Evolutionary conservation across 2,329 filamentous ascomycete genomes (phyloP).

Genomic region (Scolecobasidium constrictum): DNA sequence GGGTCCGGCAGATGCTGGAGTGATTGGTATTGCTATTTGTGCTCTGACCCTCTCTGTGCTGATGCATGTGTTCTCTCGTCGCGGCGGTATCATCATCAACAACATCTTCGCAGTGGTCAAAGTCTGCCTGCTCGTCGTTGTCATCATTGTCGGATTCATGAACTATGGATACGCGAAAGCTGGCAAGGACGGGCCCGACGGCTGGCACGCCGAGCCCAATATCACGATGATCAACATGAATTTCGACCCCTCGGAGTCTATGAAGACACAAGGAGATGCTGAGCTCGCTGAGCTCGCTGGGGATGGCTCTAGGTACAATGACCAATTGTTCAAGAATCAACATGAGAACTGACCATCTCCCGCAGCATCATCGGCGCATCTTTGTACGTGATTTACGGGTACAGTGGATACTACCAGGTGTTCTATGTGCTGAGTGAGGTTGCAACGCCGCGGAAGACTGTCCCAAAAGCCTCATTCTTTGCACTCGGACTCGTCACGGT

Average conservation of each 20-base stretch:
- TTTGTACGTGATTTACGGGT: too few species aligned
- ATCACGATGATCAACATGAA: too few species aligned
- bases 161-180: too few species aligned
- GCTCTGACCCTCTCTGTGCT: slow-evolving; percentile 25
- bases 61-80: slow-evolving; percentile 13
- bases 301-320: too few species aligned
- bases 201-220: too few species aligned
- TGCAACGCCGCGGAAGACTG: slow-evolving; percentile 25
- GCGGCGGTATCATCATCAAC: slow-evolving; percentile 16
- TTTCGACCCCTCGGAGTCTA: too few species aligned
- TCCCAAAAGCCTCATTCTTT: slow-evolving; percentile 23
- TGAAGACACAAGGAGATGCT: too few species aligned
- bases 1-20: slow-evolving; percentile 17
- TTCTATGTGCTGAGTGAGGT: slow-evolving; percentile 24
- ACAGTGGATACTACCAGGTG: background rate
- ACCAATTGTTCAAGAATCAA: too few species aligned
- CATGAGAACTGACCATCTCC: background rate
- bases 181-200: too few species aligned
- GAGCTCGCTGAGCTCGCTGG: too few species aligned
- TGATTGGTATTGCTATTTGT: slow-evolving; percentile 38
- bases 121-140: slow-evolving; percentile 35
- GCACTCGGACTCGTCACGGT: slow-evolving; percentile 20
- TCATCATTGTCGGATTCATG: slow-evolving; percentile 30
- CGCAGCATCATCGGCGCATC: background rate
- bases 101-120: slow-evolving; percentile 24